These are phyloP conservation scores for Chlorociboria aeruginascens DNA, from an alignment of 495 filamentous ascomycete genomes.

Conservation along the genomic window DNA sequence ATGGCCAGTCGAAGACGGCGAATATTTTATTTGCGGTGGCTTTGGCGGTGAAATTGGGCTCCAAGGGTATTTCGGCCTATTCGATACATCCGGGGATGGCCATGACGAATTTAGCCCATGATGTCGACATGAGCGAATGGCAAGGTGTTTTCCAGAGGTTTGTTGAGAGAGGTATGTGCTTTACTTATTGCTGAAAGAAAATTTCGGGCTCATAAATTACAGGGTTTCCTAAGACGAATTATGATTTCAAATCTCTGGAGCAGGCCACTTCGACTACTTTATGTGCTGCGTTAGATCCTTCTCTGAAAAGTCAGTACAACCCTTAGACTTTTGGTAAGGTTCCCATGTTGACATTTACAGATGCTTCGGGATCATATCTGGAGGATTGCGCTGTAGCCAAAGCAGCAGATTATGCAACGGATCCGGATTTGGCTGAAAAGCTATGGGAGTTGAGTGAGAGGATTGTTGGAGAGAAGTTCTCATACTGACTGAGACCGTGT, in stretches of 20 bases:
- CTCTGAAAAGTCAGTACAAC: background rate
- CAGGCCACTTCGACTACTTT: background rate
- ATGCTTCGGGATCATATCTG: background rate
- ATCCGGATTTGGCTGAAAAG: background rate
- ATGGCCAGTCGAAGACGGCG: constrained; percentile 46
- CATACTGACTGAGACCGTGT: background rate
- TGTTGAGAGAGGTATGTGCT: background rate
- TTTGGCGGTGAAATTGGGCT: constrained; percentile 21
- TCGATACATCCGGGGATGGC: constrained; percentile 21
- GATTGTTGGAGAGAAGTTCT: constrained; percentile 3
- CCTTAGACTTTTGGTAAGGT: background rate
- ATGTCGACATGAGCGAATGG: background rate
- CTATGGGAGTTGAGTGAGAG: constrained; percentile 4
- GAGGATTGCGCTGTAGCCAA: background rate
- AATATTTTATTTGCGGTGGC: constrained; percentile 43
- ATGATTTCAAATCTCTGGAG: constrained; percentile 1
- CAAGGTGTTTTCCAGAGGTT: background rate
- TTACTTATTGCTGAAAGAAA: background rate
- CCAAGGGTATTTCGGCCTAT: constrained; percentile 18
- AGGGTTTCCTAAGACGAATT: background rate
- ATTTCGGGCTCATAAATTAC: background rate
- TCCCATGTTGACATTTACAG: background rate
- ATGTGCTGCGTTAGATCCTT: constrained; percentile 1
- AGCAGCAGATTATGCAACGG: background rate
- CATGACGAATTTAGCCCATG: background rate